Percentiles rank a stretch among this genome's conserved stretches.
phyloP scores from a whole-genome alignment of 257 asterid species.

The Jacaranda mimosifolia region DNA sequence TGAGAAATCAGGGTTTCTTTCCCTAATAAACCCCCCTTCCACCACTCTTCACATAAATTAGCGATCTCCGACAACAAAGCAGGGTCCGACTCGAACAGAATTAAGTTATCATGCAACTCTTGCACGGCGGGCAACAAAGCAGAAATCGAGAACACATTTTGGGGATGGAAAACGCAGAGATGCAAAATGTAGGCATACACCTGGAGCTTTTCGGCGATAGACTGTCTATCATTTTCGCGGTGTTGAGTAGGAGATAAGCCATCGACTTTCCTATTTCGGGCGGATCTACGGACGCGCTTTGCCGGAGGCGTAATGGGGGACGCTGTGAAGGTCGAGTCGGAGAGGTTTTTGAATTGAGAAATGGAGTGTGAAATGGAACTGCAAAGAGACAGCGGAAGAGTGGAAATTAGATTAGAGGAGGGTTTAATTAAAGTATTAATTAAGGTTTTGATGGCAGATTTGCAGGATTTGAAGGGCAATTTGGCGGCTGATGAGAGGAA shows the following conservation, averaged over 20 bases:
- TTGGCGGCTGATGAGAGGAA: conserved; percentile 69
- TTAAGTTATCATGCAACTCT: conserved; percentile 78
- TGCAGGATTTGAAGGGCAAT: conserved; percentile 62
- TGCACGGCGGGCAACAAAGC: conserved; percentile 71
- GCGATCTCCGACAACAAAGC: conserved; percentile 76
- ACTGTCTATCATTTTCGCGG: conserved; percentile 40
- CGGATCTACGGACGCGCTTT: conserved; percentile 83
- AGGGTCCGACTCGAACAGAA: conserved; percentile 72
- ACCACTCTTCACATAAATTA: conserved; percentile 91
- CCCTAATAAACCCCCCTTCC: conserved; percentile 80
- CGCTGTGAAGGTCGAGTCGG: conserved; percentile 40
- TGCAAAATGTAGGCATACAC: conserved; percentile 60
- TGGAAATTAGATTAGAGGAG: conserved; percentile 57
- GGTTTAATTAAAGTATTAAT: conserved; percentile 52
- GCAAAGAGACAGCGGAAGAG: conserved; percentile 69
- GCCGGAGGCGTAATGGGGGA: conserved; percentile 83
- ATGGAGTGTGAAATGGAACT: conserved; percentile 62
- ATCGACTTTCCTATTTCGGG: conserved; percentile 52
- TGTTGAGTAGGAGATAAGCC: conserved; percentile 33
- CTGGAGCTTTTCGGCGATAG: conserved; percentile 58
- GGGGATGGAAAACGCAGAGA: conserved; percentile 71
- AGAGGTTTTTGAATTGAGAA: conserved; percentile 50
- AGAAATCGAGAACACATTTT: conserved; percentile 50
- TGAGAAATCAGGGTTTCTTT: conserved; percentile 83
- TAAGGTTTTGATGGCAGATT: conserved; percentile 64